Conservation (phyloP, 2,329 filamentous ascomycete genomes). For the Neoarthrinium moseri region DNA sequence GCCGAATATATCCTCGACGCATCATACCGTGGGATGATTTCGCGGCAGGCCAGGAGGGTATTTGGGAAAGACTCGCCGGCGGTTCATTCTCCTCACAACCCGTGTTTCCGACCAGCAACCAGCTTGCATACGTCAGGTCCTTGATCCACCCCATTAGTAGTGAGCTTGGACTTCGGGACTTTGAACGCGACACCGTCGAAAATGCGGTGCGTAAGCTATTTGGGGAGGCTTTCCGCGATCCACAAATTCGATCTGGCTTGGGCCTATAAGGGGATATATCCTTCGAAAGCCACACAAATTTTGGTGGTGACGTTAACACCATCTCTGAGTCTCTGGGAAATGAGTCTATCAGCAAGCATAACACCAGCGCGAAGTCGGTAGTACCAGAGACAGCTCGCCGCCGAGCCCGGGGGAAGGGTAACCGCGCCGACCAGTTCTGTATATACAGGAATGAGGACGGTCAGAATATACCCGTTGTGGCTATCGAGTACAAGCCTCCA, state of each 20-base stretch:
- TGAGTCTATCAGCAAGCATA: constrained; percentile 16
- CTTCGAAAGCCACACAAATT: constrained; percentile 36
- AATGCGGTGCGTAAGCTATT: constrained; percentile 33
- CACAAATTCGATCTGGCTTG: constrained; percentile 25
- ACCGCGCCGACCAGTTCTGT: constrained; percentile 32
- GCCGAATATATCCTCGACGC: constrained; percentile 30
- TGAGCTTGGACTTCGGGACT: constrained; percentile 31
- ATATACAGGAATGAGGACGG: constrained; percentile 21
- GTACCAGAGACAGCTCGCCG: constrained; percentile 11
- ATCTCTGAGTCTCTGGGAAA: constrained; percentile 22
- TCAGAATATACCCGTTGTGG: constrained; percentile 21
- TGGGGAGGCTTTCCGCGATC: constrained; percentile 23
- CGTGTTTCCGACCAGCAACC: constrained; percentile 29
- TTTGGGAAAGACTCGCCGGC: constrained; percentile 27
- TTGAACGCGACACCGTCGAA: constrained; percentile 33
- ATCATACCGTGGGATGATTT: constrained; percentile 36
- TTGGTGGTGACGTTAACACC: constrained; percentile 20
- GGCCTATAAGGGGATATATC: constrained; percentile 30
- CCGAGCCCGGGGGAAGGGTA: constrained; percentile 25
- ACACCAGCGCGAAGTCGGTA: constrained; percentile 5
- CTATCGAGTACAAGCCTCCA: constrained; percentile 38
- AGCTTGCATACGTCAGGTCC: constrained; percentile 31
- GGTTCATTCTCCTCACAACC: constrained; percentile 24
- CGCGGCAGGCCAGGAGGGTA: constrained; percentile 23
- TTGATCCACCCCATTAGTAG: constrained; percentile 31